Conservation (phyloP, 192 early-diverging fungal genomes). For the Linnemannia schmuckeri region DNA sequence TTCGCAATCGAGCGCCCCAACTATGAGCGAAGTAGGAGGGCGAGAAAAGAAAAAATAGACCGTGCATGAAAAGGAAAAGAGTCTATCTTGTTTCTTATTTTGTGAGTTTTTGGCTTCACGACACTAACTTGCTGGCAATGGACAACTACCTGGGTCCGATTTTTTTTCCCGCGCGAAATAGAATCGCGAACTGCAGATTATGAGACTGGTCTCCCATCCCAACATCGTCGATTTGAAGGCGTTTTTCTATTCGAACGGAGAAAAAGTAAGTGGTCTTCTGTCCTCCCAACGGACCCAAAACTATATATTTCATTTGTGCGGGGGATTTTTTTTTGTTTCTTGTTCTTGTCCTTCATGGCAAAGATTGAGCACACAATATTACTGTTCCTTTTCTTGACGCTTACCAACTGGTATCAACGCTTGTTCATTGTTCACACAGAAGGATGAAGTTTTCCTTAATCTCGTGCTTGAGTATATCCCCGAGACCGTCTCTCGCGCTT, state of each 20-base stretch:
- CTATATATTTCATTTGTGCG: background rate
- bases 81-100: constrained; percentile 9
- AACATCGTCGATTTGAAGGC: constrained; percentile 93
- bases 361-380: background rate
- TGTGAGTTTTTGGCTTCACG: constrained; percentile 5
- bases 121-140: background rate
- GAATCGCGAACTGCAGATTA: constrained; percentile 95
- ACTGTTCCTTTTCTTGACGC: background rate
- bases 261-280: constrained; percentile 68
- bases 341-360: background rate
- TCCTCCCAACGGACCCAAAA: background rate
- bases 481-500: constrained; percentile 96
- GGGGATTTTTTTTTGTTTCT: background rate
- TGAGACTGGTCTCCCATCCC: constrained; percentile 92
- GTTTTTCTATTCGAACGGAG: constrained; percentile 96
- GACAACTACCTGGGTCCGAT: background rate
- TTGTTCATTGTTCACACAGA: constrained; percentile 54
- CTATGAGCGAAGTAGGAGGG: too few relatives aligned
- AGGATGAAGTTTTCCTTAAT: constrained; percentile 97
- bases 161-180: constrained; percentile 50
- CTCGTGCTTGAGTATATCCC: constrained; percentile 96
- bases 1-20: background rate
- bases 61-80: background rate
- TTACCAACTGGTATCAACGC: background rate
- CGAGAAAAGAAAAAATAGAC: background rate